Base-by-base conservation (phyloP, 208 protist species). In the Trypanosoma melophagium region DNA sequence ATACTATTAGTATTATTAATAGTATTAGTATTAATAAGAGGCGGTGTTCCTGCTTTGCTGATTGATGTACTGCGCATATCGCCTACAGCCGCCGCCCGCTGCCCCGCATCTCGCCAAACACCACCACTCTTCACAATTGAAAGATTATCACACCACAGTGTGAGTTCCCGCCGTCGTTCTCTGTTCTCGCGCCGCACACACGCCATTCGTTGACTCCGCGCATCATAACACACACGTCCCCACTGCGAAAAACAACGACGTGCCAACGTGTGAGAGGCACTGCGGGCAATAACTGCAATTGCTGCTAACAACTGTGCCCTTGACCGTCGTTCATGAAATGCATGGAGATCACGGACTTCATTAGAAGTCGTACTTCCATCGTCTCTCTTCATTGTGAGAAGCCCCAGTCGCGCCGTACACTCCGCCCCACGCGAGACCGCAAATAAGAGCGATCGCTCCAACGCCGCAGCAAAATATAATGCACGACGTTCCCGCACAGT, bases 131-230 rank as follows among this genome's bases (percentile, higher is more conserved):
- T 42, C 0, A 42, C 42, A 12, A 49, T 25, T 12, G 55, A 63
- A 31, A 63, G 31, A 44, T 63, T 28, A 16, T 70, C 56, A 22
- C 45, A 16, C 65, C 65, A 70, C 19, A 60, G 24, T 17, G 19
- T 62, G 4, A 70, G 40, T 45, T 70, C 65, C 2, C 24, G 65
- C 21, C 21, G 65, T 55, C 65, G 65, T 44, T 70, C 65, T 2
- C 5, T 55, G 25, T n/a, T 60, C 42, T 70, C 65, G 8, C 55
- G 65, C 25, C 22, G 53, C 24, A 70, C 14, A 21, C 38, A 55
- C 25, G 35, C 35, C 54, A 70, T 28, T 42, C 7, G 35, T 24
- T 41, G 35, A 21, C 28, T 21, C 7, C 45, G 44, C 10, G 56
- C 38, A 25, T 63, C 25, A 47, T 44, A 31, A 19, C 42, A 70